Percentiles rank a stretch among this genome's conserved stretches.
Conservation (phyloP, 75 land plant species). For the Pinus taeda region DNA sequence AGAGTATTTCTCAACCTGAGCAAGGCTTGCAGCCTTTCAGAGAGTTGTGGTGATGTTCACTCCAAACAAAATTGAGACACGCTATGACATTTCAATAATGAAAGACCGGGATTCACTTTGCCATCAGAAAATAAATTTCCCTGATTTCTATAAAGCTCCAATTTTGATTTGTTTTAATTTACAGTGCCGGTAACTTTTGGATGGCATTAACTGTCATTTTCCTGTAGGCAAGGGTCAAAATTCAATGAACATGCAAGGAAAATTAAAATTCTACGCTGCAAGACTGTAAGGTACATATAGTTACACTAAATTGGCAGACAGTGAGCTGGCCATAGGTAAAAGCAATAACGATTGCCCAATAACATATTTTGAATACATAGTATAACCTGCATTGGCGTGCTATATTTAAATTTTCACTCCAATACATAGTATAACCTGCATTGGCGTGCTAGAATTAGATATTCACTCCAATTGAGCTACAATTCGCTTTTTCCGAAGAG, state of each 20-base stretch:
- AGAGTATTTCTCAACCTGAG: background rate
- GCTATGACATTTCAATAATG: background rate
- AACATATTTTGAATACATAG: background rate
- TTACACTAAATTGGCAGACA: no score
- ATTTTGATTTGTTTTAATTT: background rate
- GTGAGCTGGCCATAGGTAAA: background rate
- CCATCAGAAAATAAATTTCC: background rate
- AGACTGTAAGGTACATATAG: no score
- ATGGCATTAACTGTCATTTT: background rate
- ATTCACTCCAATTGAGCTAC: slow-evolving; percentile 68
- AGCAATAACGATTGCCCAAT: background rate
- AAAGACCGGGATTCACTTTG: background rate
- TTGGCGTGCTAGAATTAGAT: no score
- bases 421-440: background rate
- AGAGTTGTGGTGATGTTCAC: background rate
- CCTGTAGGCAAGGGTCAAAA: background rate
- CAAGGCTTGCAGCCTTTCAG: background rate
- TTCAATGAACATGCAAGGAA: background rate
- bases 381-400: no score
- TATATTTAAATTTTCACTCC: slow-evolving; percentile 19
- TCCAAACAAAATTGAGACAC: background rate
- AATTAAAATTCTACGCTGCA: no score
- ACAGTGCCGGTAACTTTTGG: background rate
- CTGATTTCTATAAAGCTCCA: background rate
- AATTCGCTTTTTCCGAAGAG: slow-evolving; percentile 72